phyloP scores from a whole-genome alignment of 306 rosid genomes.

The Sechiopsis laciniata region DNA sequence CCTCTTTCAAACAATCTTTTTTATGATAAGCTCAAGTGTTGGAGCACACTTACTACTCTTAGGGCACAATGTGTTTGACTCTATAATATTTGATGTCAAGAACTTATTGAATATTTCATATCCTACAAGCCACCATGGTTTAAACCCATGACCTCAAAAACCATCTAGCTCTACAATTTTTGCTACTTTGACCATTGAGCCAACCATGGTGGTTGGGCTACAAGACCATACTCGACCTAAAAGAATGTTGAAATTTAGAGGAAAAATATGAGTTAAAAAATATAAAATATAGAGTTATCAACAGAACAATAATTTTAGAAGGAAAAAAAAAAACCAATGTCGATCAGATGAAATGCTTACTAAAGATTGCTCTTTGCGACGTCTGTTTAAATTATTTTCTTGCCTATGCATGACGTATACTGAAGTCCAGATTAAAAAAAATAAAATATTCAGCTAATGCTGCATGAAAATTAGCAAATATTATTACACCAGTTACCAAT shows the following conservation, averaged over 20 bases:
- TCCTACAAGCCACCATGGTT: slow-evolving; percentile 17
- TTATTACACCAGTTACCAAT: neutral
- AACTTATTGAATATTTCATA: slow-evolving; percentile 16
- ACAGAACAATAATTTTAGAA: neutral
- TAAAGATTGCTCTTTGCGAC: no score
- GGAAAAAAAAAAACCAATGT: neutral
- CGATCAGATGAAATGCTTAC: neutral
- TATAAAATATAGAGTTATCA: slow-evolving; percentile 17
- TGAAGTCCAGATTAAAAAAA: no score
- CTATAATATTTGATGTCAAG: slow-evolving; percentile 15
- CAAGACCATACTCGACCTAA: slow-evolving; percentile 15
- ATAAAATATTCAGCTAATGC: neutral
- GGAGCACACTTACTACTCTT: slow-evolving; percentile 7
- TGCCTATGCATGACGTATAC: no score
- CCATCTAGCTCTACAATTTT: slow-evolving; percentile 7
- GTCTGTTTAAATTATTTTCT: no score
- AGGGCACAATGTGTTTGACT: slow-evolving; percentile 10
- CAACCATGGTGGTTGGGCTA: slow-evolving; percentile 15
- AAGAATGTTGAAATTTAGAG: slow-evolving; percentile 12
- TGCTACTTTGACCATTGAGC: slow-evolving; percentile 15
- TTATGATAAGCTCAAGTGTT: neutral
- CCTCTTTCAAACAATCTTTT: slow-evolving; percentile 52
- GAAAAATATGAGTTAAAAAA: slow-evolving; percentile 12
- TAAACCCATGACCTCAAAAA: slow-evolving; percentile 19
- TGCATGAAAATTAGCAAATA: neutral